These are phyloP conservation scores for Candida lessepsii DNA, from an alignment of 805 yeast species.

Conservation along the genomic window DNA sequence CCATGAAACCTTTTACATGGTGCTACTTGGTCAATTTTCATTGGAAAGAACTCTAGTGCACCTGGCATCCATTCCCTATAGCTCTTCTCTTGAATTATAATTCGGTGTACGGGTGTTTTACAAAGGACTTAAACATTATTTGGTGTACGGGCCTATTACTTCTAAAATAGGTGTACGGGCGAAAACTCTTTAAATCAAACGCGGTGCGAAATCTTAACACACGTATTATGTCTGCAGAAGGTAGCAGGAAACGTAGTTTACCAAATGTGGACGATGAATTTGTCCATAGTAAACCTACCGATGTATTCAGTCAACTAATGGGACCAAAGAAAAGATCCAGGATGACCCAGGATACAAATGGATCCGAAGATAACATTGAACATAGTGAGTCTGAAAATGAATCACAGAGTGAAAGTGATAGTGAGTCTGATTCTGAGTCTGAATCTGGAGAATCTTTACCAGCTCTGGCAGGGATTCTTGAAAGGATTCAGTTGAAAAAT, in stretches of 20 bases:
- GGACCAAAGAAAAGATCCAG: slow-evolving; percentile 3
- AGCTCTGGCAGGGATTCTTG: slow-evolving; percentile 65
- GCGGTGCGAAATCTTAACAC: no score
- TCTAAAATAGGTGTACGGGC: no score
- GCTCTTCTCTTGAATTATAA: no score
- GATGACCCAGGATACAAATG: slow-evolving; percentile 2
- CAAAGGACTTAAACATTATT: no score
- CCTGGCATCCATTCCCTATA: no score
- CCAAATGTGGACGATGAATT: slow-evolving; percentile 1
- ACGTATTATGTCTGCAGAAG: no score
- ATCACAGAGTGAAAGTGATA: slow-evolving; percentile 10
- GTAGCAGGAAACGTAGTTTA: slow-evolving; percentile 4
- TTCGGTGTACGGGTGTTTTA: no score
- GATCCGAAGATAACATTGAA: neutral
- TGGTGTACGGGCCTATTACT: no score
- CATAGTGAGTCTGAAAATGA: slow-evolving; percentile 13
- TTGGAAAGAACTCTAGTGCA: no score
- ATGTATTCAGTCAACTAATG: slow-evolving; percentile 1
- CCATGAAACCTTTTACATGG: no score
- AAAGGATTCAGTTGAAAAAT: slow-evolving; percentile 60
- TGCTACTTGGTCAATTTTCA: no score
- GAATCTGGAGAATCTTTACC: slow-evolving; percentile 12
- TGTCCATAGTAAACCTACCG: neutral
- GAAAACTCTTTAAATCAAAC: no score
- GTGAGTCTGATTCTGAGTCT: slow-evolving; percentile 12